These are phyloP conservation scores for Tieghemiomyces parasiticus DNA, from an alignment of 192 early-diverging fungal species.

Conservation along the genomic window DNA sequence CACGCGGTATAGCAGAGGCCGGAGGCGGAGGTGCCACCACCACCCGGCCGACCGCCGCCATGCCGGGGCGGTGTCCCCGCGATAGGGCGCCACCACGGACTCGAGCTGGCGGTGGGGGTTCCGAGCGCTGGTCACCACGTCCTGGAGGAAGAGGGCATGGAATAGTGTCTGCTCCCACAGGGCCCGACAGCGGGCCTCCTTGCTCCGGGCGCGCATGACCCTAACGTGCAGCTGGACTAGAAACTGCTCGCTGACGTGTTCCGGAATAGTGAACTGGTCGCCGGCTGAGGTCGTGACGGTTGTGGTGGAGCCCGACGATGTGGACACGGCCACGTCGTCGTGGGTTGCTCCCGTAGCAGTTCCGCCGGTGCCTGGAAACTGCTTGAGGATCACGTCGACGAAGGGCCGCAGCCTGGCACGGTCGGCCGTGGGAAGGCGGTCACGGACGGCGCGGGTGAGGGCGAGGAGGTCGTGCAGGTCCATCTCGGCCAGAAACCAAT, in stretches of 20 bases:
- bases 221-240: slow-evolving; percentile 50
- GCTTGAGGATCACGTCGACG: slow-evolving; percentile 46
- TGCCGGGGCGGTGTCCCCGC: slow-evolving; percentile 25
- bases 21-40: slow-evolving; percentile 73
- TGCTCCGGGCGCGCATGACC: slow-evolving; percentile 51
- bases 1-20: slow-evolving; percentile 40
- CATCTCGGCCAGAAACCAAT: slow-evolving; percentile 62
- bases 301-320: neutral
- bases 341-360: too few relatives aligned
- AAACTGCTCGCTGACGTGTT: slow-evolving; percentile 39
- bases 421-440: slow-evolving; percentile 1
- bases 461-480: slow-evolving; percentile 50
- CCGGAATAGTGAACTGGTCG: slow-evolving; percentile 23
- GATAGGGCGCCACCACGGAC: slow-evolving; percentile 34
- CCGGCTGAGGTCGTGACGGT: neutral
- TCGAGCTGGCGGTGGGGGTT: slow-evolving; percentile 44
- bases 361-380: slow-evolving; percentile 24
- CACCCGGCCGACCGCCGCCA: slow-evolving; percentile 39
- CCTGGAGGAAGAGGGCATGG: slow-evolving; percentile 71
- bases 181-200: slow-evolving; percentile 61
- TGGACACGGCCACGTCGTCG: too few relatives aligned
- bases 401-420: slow-evolving; percentile 37
- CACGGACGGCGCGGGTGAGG: neutral
- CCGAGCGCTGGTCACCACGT: slow-evolving; percentile 53
- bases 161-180: slow-evolving; percentile 58